phyloP scores from a whole-genome alignment of 495 filamentous ascomycete genomes.

The Podospora pseudopauciseta region DNA sequence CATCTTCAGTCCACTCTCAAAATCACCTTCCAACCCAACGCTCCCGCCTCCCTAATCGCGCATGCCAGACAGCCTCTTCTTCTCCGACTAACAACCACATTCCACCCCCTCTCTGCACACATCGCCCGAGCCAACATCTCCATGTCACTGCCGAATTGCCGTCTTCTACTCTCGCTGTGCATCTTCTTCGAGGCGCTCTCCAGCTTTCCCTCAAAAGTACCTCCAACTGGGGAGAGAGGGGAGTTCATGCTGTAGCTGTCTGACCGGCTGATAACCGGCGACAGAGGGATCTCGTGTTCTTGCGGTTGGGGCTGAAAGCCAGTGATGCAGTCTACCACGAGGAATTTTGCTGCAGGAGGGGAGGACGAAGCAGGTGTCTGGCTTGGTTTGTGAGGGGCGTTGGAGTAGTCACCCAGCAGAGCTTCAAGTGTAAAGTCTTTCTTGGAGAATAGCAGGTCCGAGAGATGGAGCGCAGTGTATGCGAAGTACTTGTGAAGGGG shows the following conservation, averaged over 20 bases:
- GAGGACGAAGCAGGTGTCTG: constrained; percentile 24
- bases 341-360: constrained; percentile 35
- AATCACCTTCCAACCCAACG: constrained; percentile 61
- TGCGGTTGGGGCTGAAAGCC: constrained; percentile 41
- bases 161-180: constrained; percentile 49
- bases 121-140: constrained; percentile 66
- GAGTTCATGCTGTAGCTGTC: constrained; percentile 22
- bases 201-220: constrained; percentile 4
- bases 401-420: constrained; percentile 35
- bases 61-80: constrained; percentile 63
- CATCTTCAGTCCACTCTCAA: constrained; percentile 52
- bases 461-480: constrained; percentile 54
- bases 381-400: constrained; percentile 29
- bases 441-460: constrained; percentile 44
- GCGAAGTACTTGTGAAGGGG: constrained; percentile 60
- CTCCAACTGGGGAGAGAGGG: constrained; percentile 3
- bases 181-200: constrained; percentile 40
- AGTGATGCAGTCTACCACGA: constrained; percentile 55
- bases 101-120: constrained; percentile 64
- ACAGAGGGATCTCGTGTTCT: constrained; percentile 36
- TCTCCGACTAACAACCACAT: constrained; percentile 63
- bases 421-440: constrained; percentile 41
- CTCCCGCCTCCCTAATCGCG: constrained; percentile 66
- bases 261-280: constrained; percentile 32
- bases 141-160: constrained; percentile 52